Base-by-base conservation (phyloP, 768 basidiomycete species). In the Pleurotus tuber-regium region DNA sequence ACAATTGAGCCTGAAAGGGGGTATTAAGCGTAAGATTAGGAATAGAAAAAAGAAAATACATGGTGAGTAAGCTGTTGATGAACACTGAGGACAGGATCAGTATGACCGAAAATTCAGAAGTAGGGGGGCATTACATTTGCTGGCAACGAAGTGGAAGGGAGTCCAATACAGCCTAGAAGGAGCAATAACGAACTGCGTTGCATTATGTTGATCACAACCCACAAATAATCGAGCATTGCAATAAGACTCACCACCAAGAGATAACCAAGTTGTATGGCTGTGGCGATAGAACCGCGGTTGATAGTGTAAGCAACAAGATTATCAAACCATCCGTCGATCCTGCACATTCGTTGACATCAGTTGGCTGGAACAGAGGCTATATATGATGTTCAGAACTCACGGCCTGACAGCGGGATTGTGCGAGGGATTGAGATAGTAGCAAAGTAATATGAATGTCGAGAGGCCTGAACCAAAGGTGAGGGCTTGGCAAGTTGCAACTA, bases 131-230 rank as follows among this genome's bases (percentile, higher is more conserved):
- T 16, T 51, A 61, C 61, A 48, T 62, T 61, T 64, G 58, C 60
- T 61, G 26, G 57, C 56, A 25, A 60, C 52, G 39, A 65, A 57
- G 35, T 64, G 64, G 52, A 65, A 62, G 12, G 60, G 57, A 47
- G 65, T 60, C 65, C 65, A 66, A 31, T 61, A 43, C 7, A 56
- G 43, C 26, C 52, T 61, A 12, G 51, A 43, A 1, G 65, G 63
- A 24, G 56, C 53, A 21, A 55, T 43, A 5, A 50, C 30, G 55
- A 64, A 65, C 65, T 66, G 41, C 6, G 19, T 4, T 11, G n/a
- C 0, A 38, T 38, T 23, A 12, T 28, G 8, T 11, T 29, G 11
- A 42, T 43, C 16, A 51, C 24, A 26, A 44, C 29, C 10, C 5
- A n/a, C 41, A 19, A 26, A 23, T 3, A 31, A n/a, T n/a, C n/a